Evolutionary conservation across 208 protist species (phyloP).

Genomic region (Trypanosoma theileri): DNA sequence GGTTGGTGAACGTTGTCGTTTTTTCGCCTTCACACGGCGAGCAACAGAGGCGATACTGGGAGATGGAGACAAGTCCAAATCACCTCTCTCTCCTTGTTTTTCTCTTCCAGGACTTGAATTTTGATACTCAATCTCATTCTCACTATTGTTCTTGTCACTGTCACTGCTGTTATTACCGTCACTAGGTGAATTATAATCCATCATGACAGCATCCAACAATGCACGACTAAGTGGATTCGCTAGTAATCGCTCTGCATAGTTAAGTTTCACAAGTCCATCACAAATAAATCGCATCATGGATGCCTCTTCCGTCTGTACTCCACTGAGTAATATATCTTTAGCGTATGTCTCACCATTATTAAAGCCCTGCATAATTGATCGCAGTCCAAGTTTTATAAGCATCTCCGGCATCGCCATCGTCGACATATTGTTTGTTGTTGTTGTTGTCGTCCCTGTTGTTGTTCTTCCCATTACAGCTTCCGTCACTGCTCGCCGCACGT

Average conservation of each 20-base stretch:
- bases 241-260: slow-evolving; percentile 58
- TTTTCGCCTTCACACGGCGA: slow-evolving; percentile 5
- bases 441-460: slow-evolving; percentile 2
- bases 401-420: slow-evolving; percentile 65
- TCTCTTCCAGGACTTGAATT: not conserved
- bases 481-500: slow-evolving; percentile 34
- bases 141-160: not conserved
- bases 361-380: slow-evolving; percentile 27
- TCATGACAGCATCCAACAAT: slow-evolving; percentile 15
- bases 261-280: slow-evolving; percentile 61
- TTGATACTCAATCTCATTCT: no score
- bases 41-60: slow-evolving; percentile 22
- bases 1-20: slow-evolving; percentile 16
- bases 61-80: slow-evolving; percentile 5
- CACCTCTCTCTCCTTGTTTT: not conserved
- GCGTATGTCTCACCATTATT: slow-evolving; percentile 38
- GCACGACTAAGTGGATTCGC: slow-evolving; percentile 19
- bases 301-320: slow-evolving; percentile 25
- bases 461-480: slow-evolving; percentile 11
- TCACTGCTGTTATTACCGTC: not conserved
- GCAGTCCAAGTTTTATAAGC: slow-evolving; percentile 54
- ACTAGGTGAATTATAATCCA: slow-evolving; percentile 13
- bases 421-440: slow-evolving; percentile 21
- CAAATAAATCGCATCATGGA: slow-evolving; percentile 63
- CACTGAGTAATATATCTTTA: slow-evolving; percentile 44